These are phyloP conservation scores for Candida stauntonica DNA, from an alignment of 805 yeast species.

Conservation along the genomic window DNA sequence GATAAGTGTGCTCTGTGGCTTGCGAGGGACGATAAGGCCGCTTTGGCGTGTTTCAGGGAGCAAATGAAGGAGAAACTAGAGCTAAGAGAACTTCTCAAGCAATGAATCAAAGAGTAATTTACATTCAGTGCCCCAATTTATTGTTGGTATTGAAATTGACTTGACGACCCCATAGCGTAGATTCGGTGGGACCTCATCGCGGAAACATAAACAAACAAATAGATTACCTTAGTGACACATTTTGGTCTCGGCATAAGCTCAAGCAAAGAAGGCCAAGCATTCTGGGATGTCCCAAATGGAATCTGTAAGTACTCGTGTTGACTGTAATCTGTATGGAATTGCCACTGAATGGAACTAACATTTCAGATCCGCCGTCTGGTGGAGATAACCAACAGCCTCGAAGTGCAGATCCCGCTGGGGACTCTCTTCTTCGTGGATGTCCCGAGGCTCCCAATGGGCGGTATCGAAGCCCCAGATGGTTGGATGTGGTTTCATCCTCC, in stretches of 20 bases:
- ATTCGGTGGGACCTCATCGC: too few relatives aligned
- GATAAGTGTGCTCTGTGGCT: constrained; percentile 42
- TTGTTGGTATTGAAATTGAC: too few relatives aligned
- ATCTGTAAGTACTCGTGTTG: constrained; percentile 2
- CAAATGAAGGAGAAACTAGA: constrained; percentile 5
- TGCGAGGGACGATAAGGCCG: constrained; percentile 37
- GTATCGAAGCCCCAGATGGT: constrained; percentile 35
- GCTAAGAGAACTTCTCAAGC: too few relatives aligned
- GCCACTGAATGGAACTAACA: too few relatives aligned
- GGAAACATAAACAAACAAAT: too few relatives aligned
- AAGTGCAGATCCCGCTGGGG: constrained; percentile 43
- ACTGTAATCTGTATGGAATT: too few relatives aligned
- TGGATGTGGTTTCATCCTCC: constrained; percentile 60
- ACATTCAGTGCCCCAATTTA: too few relatives aligned
- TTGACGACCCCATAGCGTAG: too few relatives aligned
- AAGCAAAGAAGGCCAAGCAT: too few relatives aligned
- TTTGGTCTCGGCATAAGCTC: too few relatives aligned
- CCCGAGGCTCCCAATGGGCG: constrained; percentile 38
- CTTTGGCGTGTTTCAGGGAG: constrained; percentile 18
- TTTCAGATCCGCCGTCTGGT: constrained; percentile 18
- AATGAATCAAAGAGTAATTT: too few relatives aligned
- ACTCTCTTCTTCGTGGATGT: constrained; percentile 38
- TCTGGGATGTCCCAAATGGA: not conserved
- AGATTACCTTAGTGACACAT: too few relatives aligned
- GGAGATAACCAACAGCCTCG: constrained; percentile 18